Evolutionary conservation across 257 asterid species (phyloP), one percentile per base, ranked within the genome.

Genomic region (Osmanthus fragrans): DNA sequence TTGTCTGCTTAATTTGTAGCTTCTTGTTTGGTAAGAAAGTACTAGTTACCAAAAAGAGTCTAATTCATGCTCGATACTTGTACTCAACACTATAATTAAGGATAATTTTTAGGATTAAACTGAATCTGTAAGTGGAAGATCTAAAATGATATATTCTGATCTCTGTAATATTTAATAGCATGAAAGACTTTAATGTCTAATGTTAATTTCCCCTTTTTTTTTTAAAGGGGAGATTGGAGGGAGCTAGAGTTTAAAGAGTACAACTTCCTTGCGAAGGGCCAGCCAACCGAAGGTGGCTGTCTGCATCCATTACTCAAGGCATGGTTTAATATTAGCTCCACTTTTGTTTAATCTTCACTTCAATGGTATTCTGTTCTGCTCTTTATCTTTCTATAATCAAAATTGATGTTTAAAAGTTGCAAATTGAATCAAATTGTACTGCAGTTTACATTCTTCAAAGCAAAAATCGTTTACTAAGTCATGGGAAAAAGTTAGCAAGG

Each of bases 241-340:
- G 96, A 93, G 73, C 40, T 96, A 79, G 97, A 91, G 82, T 94
- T 94, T 74, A 96, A 96, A 81, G 98, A 91, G 81, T 96, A 92
- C 79, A 96, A 96, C 91, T 96, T 96, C 87, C 91, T 87, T 74
- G 99, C 99, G 15, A 92, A 90, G 84, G 99, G 99, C 76, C 98
- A 79, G 85, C 99, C 98, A 66, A 88, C 91, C 66, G 98, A 93
- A 86, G 98, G 99, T 73, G 99, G 98, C 79, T 89, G 90, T 83
- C 92, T 93, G 73, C 99, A 95, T 88, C 98, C 99, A 16, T 81
- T 95, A 72, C 92, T 89, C 77, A 95, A 95, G 98, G 99, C 88
- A 90, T 75, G 92, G 30, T 45, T 54, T 54, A 19, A 10, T 54
- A 27, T 37, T 36, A 15, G 54, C 75, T 13, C 51, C 12, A 86